phyloP scores from a whole-genome alignment of 2,329 filamentous ascomycete genomes.

The Aspergillus persii region DNA sequence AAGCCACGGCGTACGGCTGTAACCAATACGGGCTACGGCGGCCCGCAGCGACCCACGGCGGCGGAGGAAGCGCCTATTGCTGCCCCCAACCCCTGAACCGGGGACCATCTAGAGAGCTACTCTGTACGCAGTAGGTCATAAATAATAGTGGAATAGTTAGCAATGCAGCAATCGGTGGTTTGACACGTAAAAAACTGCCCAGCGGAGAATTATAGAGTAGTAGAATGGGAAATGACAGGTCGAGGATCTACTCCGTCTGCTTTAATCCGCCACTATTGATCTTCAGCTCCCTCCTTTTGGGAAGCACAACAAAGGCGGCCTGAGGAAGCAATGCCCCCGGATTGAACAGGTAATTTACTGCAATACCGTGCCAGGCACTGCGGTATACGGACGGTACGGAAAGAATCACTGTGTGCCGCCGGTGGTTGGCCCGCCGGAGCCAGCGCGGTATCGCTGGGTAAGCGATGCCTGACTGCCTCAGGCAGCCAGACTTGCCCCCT shows the following conservation, averaged over 20 bases:
- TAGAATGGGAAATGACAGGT: neutral
- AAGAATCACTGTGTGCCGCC: too few relatives aligned
- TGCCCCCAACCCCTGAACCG: slow-evolving; percentile 25
- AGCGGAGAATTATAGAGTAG: neutral
- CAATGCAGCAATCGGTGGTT: neutral
- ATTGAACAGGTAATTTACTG: slow-evolving; percentile 11
- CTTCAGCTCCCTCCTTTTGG: neutral
- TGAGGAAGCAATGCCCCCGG: slow-evolving; percentile 10
- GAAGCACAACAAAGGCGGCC: slow-evolving; percentile 7
- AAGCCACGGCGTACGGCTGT: neutral
- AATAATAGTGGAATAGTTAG: too few relatives aligned
- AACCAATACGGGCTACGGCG: slow-evolving; percentile 12
- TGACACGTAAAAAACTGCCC: neutral
- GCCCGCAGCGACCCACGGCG: slow-evolving; percentile 26
- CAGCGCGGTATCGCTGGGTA: too few relatives aligned
- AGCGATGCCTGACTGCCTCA: too few relatives aligned
- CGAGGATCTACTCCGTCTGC: neutral
- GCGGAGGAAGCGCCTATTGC: slow-evolving; percentile 11
- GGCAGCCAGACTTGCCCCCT: too few relatives aligned
- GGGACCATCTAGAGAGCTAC: too few relatives aligned
- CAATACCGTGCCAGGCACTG: neutral
- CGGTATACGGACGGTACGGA: too few relatives aligned
- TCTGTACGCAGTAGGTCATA: too few relatives aligned
- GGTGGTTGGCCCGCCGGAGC: too few relatives aligned
- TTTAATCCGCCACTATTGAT: neutral